Evolutionary conservation across 2,329 filamentous ascomycete species (phyloP).

Genomic region (Colletotrichum echinochloae): DNA sequence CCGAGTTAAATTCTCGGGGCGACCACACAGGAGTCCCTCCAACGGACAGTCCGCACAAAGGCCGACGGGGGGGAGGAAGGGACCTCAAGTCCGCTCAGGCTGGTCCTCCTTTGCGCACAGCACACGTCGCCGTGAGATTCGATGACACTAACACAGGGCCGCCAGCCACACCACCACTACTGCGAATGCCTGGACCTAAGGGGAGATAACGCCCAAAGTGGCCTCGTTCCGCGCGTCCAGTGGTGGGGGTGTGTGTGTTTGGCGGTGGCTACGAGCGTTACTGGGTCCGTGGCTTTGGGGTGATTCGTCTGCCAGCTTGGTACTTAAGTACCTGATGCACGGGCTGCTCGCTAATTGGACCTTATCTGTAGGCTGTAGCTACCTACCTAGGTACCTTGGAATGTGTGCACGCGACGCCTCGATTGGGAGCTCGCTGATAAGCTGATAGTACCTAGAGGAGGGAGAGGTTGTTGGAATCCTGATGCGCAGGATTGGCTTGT

Average conservation of each 20-base stretch:
- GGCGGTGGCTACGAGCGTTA: conserved; percentile 8
- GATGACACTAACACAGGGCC: conserved; percentile 27
- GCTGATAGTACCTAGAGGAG: not conserved
- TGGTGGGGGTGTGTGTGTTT: not conserved
- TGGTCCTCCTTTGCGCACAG: not conserved
- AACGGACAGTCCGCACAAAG: conserved; percentile 35
- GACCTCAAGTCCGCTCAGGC: conserved; percentile 15
- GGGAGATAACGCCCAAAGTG: conserved; percentile 28
- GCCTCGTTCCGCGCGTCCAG: not conserved
- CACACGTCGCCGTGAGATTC: conserved; percentile 9
- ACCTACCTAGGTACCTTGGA: not conserved
- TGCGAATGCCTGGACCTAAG: conserved; percentile 26
- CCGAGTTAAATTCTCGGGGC: conserved; percentile 40
- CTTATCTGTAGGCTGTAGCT: not conserved
- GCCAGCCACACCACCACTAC: not conserved
- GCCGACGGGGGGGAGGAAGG: conserved; percentile 25
- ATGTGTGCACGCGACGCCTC: conserved; percentile 25
- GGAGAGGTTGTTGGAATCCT: not conserved
- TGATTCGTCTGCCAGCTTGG: conserved; percentile 19
- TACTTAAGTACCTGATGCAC: conserved; percentile 3
- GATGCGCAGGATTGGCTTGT: conserved; percentile 20
- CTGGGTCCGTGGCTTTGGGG: conserved; percentile 26
- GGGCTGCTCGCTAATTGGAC: conserved; percentile 13
- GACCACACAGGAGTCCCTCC: conserved; percentile 35
- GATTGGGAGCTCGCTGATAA: conserved; percentile 8